Evolutionary conservation across 192 early-diverging fungal species (phyloP).

Genomic region (Chytriomyces confervae): DNA sequence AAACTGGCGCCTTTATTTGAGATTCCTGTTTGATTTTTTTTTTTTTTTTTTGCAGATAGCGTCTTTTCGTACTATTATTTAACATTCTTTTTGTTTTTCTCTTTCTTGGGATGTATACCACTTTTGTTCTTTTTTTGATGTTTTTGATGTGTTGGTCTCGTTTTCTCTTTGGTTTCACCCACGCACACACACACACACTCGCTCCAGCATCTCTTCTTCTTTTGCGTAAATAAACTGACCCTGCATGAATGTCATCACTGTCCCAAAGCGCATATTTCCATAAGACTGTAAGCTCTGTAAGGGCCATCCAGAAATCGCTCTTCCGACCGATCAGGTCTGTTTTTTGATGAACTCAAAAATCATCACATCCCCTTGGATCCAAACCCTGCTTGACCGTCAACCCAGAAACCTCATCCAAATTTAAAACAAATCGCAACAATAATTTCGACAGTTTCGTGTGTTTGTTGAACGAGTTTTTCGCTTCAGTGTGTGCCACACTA

Average conservation of each 20-base stretch:
- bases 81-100: not conserved
- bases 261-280: no score
- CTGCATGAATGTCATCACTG: no score
- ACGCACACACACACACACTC: no score
- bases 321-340: not conserved
- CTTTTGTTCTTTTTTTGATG: not conserved
- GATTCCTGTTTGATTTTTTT: not conserved
- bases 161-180: not conserved
- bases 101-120: not conserved
- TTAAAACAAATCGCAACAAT: no score
- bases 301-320: not conserved
- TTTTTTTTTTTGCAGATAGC: not conserved
- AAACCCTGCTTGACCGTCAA: not conserved
- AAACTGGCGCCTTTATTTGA: conserved; percentile 38
- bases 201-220: no score
- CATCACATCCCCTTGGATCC: not conserved
- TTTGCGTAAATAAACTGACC: no score
- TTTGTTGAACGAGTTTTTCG: no score
- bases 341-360: not conserved
- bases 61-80: not conserved
- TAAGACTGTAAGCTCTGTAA: no score
- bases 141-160: not conserved
- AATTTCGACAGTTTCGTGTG: no score
- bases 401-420: not conserved
- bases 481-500: no score